Percentiles rank a stretch among this genome's conserved stretches.
Evolutionary conservation across 805 yeast genomes (phyloP).

Genomic region (Saturnispora sanitii): DNA sequence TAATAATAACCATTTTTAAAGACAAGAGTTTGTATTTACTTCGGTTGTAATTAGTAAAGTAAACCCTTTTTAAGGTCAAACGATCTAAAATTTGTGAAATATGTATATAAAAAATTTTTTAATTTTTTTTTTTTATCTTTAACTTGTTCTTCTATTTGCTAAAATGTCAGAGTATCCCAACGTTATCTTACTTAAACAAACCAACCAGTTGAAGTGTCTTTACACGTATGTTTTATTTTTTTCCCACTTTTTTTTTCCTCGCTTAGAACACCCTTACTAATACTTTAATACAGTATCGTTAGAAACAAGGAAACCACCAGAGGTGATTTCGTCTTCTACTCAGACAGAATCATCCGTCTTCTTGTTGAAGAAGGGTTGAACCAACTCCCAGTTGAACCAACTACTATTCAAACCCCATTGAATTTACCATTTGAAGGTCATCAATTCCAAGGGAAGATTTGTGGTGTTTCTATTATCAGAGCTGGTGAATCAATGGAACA

Average conservation of each 20-base stretch:
- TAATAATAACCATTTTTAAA: too few relatives aligned
- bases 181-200: conserved; percentile 69
- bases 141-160: not conserved
- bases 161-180: conserved; percentile 28
- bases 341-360: conserved; percentile 88
- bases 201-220: conserved; percentile 80
- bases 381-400: conserved; percentile 77
- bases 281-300: conserved; percentile 43
- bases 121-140: not conserved
- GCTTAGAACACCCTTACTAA: not conserved
- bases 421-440: conserved; percentile 66
- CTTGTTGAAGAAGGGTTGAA: conserved; percentile 94
- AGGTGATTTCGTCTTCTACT: conserved; percentile 89
- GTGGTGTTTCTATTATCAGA: conserved; percentile 96
- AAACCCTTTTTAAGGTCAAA: not conserved
- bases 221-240: conserved; percentile 42
- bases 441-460: conserved; percentile 79
- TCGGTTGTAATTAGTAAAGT: too few relatives aligned
- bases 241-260: not conserved
- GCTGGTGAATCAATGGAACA: conserved; percentile 99
- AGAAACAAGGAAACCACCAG: conserved; percentile 74
- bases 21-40: too few relatives aligned
- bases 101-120: too few relatives aligned
- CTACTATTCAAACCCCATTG: conserved; percentile 65
- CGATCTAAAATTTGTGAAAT: not conserved